Conservation (phyloP, 257 asterid genomes). For the Avicennia marina region DNA sequence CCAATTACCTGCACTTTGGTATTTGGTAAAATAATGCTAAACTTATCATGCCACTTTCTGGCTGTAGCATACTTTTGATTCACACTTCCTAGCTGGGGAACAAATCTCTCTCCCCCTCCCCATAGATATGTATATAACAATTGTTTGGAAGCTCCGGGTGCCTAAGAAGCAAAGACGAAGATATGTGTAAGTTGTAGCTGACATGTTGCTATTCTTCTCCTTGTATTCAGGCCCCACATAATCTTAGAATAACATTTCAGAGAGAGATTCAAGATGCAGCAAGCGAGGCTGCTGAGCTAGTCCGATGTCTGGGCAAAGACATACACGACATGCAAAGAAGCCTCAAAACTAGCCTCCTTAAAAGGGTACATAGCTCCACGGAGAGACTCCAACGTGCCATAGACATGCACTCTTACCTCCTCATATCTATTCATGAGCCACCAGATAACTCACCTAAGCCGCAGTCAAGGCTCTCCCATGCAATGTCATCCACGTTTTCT, state of each 20-base stretch:
- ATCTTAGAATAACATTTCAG: slow-evolving; percentile 47
- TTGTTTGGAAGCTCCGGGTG: too few species aligned
- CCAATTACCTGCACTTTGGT: background rate
- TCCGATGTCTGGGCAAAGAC: slow-evolving; percentile 48
- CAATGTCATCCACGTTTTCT: slow-evolving; percentile 26
- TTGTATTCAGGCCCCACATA: slow-evolving; percentile 48
- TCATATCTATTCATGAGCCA: slow-evolving; percentile 32
- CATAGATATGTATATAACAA: too few species aligned
- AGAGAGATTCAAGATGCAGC: slow-evolving; percentile 59
- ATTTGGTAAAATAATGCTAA: too few species aligned
- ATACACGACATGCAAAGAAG: slow-evolving; percentile 39
- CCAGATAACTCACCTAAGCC: slow-evolving; percentile 25
- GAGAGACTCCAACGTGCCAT: slow-evolving; percentile 54
- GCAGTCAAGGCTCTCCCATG: slow-evolving; percentile 23
- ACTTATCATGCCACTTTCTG: too few species aligned
- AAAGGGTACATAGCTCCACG: slow-evolving; percentile 40
- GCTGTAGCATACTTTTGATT: too few species aligned
- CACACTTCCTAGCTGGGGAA: too few species aligned
- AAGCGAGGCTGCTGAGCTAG: slow-evolving; percentile 47
- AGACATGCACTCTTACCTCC: slow-evolving; percentile 55
- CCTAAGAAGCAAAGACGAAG: too few species aligned
- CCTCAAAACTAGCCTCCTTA: slow-evolving; percentile 35
- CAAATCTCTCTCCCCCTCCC: too few species aligned
- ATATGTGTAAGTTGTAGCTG: background rate
- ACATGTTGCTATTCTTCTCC: background rate